Evolutionary conservation across 2,329 filamentous ascomycete genomes (phyloP).

Genomic region (Cercospora zeae-maydis): DNA sequence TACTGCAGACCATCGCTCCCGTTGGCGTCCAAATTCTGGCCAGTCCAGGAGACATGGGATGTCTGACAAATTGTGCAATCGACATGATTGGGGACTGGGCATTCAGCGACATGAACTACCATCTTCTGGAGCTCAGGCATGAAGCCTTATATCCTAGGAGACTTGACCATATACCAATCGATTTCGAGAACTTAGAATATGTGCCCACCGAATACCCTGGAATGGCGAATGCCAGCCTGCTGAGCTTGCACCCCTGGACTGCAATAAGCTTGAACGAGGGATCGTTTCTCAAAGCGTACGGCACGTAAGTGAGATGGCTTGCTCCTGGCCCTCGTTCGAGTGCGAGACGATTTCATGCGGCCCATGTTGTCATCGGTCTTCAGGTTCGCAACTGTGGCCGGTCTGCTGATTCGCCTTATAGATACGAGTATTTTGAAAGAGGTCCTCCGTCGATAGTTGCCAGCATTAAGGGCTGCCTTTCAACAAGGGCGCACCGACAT

Average conservation of each 20-base stretch:
- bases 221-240: conserved; percentile 41
- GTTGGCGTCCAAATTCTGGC: conserved; percentile 47
- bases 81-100: conserved; percentile 45
- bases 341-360: neutral
- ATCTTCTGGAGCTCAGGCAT: conserved; percentile 29
- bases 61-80: conserved; percentile 56
- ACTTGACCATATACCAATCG: neutral
- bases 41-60: conserved; percentile 60
- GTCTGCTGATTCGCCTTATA: neutral
- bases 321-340: neutral
- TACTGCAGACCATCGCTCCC: conserved; percentile 54
- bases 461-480: conserved; percentile 30
- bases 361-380: too few species aligned
- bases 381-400: neutral
- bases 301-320: conserved; percentile 38
- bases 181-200: conserved; percentile 12
- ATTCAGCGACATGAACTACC: conserved; percentile 35
- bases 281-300: conserved; percentile 67
- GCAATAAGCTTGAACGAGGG: conserved; percentile 69
- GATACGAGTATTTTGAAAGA: conserved; percentile 66
- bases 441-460: conserved; percentile 43
- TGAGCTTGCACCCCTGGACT: conserved; percentile 62
- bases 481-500: neutral
- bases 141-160: neutral
- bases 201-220: conserved; percentile 19